Conservation (phyloP, 2,329 filamentous ascomycete genomes). For the Sclerotinia minor region DNA sequence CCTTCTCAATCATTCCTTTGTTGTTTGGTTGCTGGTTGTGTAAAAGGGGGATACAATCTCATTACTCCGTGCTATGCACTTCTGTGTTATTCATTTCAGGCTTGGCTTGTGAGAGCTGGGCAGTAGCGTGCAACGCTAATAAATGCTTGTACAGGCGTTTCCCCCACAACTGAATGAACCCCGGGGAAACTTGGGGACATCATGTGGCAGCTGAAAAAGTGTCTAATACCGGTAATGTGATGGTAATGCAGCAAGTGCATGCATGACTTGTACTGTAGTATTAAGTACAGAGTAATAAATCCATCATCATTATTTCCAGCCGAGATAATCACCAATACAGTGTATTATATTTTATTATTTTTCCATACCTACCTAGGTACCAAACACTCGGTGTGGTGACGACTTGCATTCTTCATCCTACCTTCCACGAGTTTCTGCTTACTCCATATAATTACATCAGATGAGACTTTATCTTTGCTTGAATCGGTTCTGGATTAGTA, state of each 20-base stretch:
- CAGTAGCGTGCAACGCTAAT: neutral
- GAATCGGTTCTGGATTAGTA: neutral
- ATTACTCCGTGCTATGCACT: too few species aligned
- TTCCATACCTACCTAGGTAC: too few species aligned
- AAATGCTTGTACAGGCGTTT: neutral
- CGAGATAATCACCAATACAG: too few species aligned
- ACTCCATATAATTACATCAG: neutral
- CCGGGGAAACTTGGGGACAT: neutral
- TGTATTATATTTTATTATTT: too few species aligned
- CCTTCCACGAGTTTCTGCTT: neutral
- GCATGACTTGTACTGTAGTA: too few species aligned
- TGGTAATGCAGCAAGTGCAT: neutral
- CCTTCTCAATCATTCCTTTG: slow-evolving; percentile 3
- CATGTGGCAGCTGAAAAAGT: slow-evolving; percentile 12
- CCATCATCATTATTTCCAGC: too few species aligned
- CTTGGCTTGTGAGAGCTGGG: slow-evolving; percentile 1
- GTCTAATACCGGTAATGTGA: slow-evolving; percentile 1
- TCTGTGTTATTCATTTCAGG: neutral
- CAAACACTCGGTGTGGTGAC: neutral
- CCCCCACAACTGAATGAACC: slow-evolving; percentile 15
- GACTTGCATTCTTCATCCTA: too few species aligned
- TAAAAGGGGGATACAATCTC: neutral
- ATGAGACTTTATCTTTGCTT: neutral
- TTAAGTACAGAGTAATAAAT: too few species aligned
- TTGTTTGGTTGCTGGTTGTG: slow-evolving; percentile 12